phyloP scores from a whole-genome alignment of 441 rosid genomes.

The Bruguiera hainesii region DNA sequence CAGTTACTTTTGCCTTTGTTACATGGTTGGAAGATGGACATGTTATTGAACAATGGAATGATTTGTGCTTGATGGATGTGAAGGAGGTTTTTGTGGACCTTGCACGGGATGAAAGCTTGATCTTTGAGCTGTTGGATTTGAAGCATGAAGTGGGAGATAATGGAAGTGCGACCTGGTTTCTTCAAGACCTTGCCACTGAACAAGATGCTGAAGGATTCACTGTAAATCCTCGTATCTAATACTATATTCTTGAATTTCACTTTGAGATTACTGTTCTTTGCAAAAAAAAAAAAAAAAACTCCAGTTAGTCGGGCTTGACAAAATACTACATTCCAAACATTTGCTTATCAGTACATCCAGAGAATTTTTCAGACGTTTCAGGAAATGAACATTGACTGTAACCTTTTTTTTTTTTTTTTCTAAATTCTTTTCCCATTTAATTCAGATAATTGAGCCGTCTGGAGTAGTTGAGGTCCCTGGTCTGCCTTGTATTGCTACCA shows the following conservation, averaged over 20 bases:
- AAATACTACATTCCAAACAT: no score
- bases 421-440: no score
- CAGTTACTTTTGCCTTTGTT: background rate
- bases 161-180: conserved; percentile 81
- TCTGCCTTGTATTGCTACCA: conserved; percentile 23
- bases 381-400: background rate
- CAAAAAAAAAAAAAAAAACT: no score
- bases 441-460: conserved; percentile 67
- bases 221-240: no score
- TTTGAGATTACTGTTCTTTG: no score
- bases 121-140: conserved; percentile 69
- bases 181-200: conserved; percentile 69
- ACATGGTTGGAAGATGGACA: background rate
- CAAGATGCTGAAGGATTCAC: conserved; percentile 28
- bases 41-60: background rate
- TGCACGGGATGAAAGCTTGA: conserved; percentile 80
- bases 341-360: no score
- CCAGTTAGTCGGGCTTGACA: no score
- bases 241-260: no score
- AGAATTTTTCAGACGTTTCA: background rate
- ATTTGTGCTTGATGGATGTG: background rate
- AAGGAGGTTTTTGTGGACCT: conserved; percentile 85
- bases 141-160: conserved; percentile 61
- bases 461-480: conserved; percentile 52
- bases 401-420: background rate